Conservation (phyloP, 805 yeast genomes). For the Zygoascus flipseniorum region DNA sequence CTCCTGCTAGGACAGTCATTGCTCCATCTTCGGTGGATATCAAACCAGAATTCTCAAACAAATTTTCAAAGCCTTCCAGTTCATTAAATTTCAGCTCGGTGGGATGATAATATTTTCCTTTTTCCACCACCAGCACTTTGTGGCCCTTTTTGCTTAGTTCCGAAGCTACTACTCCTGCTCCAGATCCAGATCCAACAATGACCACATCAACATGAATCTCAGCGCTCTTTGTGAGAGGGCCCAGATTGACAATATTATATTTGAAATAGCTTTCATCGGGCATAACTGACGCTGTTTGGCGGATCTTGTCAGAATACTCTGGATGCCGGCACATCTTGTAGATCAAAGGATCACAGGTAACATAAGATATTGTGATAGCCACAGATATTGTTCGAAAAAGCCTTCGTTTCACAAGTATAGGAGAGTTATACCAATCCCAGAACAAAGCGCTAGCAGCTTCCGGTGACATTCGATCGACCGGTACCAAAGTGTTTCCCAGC, state of each 20-base stretch:
- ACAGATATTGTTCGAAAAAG: constrained; percentile 28
- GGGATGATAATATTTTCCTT: constrained; percentile 37
- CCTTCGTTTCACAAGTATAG: constrained; percentile 29
- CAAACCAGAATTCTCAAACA: constrained; percentile 38
- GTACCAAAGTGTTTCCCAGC: neutral
- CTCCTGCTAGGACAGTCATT: constrained; percentile 38
- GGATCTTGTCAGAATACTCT: constrained; percentile 10
- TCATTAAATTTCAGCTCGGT: constrained; percentile 34
- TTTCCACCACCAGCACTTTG: constrained; percentile 40
- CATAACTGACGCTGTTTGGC: constrained; percentile 25
- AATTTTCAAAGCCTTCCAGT: constrained; percentile 27
- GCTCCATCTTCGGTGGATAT: constrained; percentile 29
- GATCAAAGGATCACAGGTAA: constrained; percentile 28
- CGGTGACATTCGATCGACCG: neutral
- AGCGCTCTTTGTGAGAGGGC: constrained; percentile 7
- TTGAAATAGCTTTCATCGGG: constrained; percentile 25
- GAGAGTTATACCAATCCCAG: constrained; percentile 34
- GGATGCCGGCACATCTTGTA: constrained; percentile 35
- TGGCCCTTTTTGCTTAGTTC: constrained; percentile 37
- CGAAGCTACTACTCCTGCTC: constrained; percentile 46
- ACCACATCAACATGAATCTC: constrained; percentile 15
- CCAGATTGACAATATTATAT: constrained; percentile 23
- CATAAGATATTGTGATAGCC: constrained; percentile 25
- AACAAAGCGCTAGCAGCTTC: neutral
- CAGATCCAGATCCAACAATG: constrained; percentile 45